Conservation (phyloP, 73 alveolate genomes). For the Paraurostyla sp. region DNA sequence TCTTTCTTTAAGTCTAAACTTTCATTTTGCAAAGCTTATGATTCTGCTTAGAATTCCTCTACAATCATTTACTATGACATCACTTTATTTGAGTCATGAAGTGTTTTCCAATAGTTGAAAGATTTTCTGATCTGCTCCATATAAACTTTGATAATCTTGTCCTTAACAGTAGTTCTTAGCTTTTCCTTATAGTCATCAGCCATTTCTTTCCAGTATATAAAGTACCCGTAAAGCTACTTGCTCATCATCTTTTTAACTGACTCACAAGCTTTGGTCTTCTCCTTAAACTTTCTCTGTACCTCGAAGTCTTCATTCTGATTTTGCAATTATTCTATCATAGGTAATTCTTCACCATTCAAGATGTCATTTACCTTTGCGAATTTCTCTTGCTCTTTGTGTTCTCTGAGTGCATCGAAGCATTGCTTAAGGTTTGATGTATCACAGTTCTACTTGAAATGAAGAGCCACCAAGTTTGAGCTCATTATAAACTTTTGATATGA, state of each 20-base stretch:
- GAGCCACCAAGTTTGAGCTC: not conserved
- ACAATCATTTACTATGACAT: not conserved
- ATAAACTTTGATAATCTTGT: constrained; percentile 38
- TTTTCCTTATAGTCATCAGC: not conserved
- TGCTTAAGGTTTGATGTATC: not conserved
- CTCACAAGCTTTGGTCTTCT: constrained; percentile 10
- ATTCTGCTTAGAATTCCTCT: not conserved
- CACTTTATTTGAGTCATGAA: not conserved
- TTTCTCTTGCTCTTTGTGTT: constrained; percentile 35
- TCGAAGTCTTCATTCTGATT: constrained; percentile 1
- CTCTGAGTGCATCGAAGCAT: constrained; percentile 53
- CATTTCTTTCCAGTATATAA: constrained; percentile 1
- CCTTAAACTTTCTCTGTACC: not conserved
- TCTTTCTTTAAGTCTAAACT: not conserved
- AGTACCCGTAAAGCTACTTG: not conserved
- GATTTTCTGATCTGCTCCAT: constrained; percentile 27
- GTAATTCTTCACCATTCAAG: constrained; percentile 14
- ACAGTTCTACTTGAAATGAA: not conserved
- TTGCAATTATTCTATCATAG: constrained; percentile 1
- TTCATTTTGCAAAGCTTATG: not conserved
- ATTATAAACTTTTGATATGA: constrained; percentile 11
- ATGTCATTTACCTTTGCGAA: not conserved
- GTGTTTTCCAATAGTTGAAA: constrained; percentile 55
- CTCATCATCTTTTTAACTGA: not conserved
- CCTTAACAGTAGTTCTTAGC: constrained; percentile 22